Evolutionary conservation across 2,329 filamentous ascomycete genomes (phyloP), one percentile per base, ranked within the genome.

Genomic region (Fusarium irregulare): DNA sequence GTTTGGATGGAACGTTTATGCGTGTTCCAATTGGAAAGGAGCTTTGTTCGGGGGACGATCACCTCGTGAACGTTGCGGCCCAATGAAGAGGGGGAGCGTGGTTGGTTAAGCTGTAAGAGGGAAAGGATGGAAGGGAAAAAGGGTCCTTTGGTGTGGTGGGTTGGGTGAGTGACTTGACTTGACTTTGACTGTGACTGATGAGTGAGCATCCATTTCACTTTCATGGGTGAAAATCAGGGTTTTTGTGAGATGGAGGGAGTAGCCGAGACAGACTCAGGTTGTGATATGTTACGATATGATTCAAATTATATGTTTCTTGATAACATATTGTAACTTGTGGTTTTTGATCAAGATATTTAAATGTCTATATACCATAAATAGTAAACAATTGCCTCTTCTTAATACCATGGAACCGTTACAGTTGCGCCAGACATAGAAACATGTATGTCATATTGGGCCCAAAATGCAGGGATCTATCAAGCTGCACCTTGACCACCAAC

Each of bases 1-100:
- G 18, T 50, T 18, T 18, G 34, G 23, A 51, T 25, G 21, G 30
- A 40, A 47, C 45, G 30, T 51, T 45, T 46, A 56, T 57, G 42
- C 51, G 56, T 46, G 49, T 56, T 46, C 56, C 56, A 59, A 59
- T 59, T 59, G 30, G n/a, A 55, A 45, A 37, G 27, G 21, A 20
- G 27, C 13, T 30, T 40, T 59, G 67, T n/a, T n/a, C 8, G 27
- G 65, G 34, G 34, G 47, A 40, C 47, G 53, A 68, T 46, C 40
- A 37, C 59, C 70, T 72, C 56, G 66, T 64, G 62, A 56, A 64
- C 61, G 34, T 71, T 72, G 70, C 72, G 65, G 72, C 73, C 73
- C 66, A 75, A 75, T 75, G 67, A 56, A 51, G 62, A 54, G 50
- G 51, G 57, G 59, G 37, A 59, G 53, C 63, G 56, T 66, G 57